phyloP scores from a whole-genome alignment of 2,329 filamentous ascomycete species.

The Aspergillus sp. region DNA sequence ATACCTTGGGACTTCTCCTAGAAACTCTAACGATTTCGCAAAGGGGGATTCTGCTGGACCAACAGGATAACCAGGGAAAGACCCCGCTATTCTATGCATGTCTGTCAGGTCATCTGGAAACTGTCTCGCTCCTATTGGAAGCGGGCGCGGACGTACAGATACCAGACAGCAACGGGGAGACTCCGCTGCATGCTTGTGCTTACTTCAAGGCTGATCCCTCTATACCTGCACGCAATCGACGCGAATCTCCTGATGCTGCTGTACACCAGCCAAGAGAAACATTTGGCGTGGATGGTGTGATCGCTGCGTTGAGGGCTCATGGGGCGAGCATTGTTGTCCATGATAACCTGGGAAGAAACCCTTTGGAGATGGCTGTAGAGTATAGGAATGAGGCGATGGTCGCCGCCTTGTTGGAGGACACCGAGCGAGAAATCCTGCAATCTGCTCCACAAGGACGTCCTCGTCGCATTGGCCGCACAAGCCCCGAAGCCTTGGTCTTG shows the following conservation, averaged over 20 bases:
- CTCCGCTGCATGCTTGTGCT: background rate
- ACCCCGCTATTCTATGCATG: conserved; percentile 9
- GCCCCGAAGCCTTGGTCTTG: background rate
- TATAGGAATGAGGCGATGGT: background rate
- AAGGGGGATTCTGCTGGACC: background rate
- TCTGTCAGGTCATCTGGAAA: background rate
- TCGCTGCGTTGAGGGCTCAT: background rate
- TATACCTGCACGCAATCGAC: background rate
- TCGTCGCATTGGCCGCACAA: background rate
- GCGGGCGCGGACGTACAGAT: background rate
- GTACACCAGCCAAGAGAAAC: background rate
- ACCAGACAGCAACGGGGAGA: background rate
- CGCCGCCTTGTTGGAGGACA: background rate
- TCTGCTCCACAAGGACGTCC: background rate
- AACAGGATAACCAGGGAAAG: background rate
- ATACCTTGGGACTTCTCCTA: background rate
- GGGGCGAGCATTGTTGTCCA: background rate
- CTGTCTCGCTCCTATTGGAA: background rate
- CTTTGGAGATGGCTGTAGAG: background rate
- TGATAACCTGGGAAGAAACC: background rate
- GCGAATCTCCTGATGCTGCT: background rate
- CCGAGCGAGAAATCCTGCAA: background rate
- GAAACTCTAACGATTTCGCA: background rate
- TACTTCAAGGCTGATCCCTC: background rate
- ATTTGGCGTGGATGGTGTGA: background rate